A percentile compares a stretch with the other conserved stretches of the same genome.
Evolutionary conservation across 2,329 filamentous ascomycete genomes (phyloP).

Genomic region (Leptodontidium sp.): DNA sequence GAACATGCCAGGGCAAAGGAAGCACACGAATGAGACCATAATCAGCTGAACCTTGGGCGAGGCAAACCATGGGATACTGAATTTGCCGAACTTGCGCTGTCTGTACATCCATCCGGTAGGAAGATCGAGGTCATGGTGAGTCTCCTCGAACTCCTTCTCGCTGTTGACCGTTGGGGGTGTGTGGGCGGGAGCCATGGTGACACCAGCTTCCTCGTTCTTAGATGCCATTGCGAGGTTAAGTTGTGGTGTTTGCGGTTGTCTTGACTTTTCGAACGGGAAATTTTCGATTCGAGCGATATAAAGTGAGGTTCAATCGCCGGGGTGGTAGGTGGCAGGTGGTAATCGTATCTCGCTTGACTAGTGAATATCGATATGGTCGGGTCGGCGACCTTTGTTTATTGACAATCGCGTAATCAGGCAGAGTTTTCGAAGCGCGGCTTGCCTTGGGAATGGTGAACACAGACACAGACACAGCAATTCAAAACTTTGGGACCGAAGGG

Average conservation of each 20-base stretch:
- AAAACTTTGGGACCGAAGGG: neutral
- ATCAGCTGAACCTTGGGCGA: conserved; percentile 76
- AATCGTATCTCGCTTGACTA: conserved; percentile 3
- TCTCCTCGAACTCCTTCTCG: conserved; percentile 5
- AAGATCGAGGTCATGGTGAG: conserved; percentile 11
- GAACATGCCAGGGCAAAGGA: conserved; percentile 78
- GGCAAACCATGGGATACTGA: conserved; percentile 71
- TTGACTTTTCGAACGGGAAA: neutral
- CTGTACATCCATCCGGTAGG: conserved; percentile 72
- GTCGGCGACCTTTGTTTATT: neutral
- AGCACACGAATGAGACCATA: conserved; percentile 75
- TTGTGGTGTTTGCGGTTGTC: neutral
- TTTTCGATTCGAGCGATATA: neutral
- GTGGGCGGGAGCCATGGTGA: conserved; percentile 12
- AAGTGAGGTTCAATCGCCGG: neutral
- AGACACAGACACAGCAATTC: neutral
- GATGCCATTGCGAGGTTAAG: conserved; percentile 4
- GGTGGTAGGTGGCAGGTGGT: neutral
- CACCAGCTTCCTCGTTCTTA: conserved; percentile 22
- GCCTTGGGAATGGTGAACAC: neutral
- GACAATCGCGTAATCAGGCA: neutral
- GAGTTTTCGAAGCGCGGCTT: neutral
- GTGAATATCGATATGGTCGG: neutral
- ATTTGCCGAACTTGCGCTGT: conserved; percentile 60
- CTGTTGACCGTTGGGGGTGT: conserved; percentile 14